Evolutionary conservation across 2,329 filamentous ascomycete species (phyloP).

Genomic region (Teratosphaeria zuluensis): DNA sequence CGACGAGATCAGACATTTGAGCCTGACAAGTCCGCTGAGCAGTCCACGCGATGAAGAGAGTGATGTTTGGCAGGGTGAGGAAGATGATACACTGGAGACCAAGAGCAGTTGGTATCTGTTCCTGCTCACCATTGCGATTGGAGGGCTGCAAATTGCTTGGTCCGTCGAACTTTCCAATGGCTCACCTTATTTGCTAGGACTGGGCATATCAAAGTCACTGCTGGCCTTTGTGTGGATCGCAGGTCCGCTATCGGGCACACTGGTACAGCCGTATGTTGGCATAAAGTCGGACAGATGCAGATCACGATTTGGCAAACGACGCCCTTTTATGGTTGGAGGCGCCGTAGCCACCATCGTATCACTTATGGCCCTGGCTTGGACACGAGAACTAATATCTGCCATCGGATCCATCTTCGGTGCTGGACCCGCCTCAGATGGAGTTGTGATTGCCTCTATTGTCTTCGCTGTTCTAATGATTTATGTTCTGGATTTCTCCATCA

Average conservation of each 20-base stretch:
- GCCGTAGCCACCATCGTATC: conserved; percentile 40
- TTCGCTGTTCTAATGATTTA: conserved; percentile 82
- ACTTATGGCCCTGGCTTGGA: conserved; percentile 42
- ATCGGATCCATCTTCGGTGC: conserved; percentile 60
- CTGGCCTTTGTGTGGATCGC: conserved; percentile 47
- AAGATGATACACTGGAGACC: conserved; percentile 23
- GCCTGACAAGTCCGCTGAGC: neutral
- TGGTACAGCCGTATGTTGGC: conserved; percentile 47
- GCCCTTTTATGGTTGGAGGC: conserved; percentile 44
- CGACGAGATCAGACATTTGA: conserved; percentile 11
- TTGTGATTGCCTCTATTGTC: conserved; percentile 50
- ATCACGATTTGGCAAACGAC: conserved; percentile 39
- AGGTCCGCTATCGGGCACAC: conserved; percentile 43
- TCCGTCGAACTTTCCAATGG: conserved; percentile 90
- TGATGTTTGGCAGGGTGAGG: conserved; percentile 1
- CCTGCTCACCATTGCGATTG: conserved; percentile 75
- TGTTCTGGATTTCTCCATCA: conserved; percentile 86
- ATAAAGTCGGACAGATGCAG: conserved; percentile 43
- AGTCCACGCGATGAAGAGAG: neutral
- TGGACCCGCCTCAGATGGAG: conserved; percentile 52
- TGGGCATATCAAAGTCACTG: conserved; percentile 44
- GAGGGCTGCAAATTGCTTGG: conserved; percentile 87
- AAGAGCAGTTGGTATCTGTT: conserved; percentile 82
- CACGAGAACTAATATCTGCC: conserved; percentile 49
- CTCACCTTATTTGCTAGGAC: conserved; percentile 51